Base-by-base conservation (phyloP, 352 stramenopile species). In the Pythium inflatum region DNA sequence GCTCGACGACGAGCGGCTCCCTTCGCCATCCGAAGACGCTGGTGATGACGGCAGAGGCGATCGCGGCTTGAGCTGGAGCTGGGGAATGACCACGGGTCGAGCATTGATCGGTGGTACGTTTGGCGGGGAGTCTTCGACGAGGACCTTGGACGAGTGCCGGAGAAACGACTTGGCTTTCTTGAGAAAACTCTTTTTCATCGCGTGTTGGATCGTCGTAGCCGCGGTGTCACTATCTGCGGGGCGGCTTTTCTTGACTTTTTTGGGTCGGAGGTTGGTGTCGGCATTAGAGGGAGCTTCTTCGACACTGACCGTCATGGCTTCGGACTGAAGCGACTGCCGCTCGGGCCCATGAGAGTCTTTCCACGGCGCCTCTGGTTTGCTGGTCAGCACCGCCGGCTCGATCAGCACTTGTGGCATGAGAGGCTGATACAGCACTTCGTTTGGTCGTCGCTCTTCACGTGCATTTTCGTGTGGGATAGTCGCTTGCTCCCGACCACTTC, bases 181-280 rank as follows among this genome's bases (percentile, higher is more conserved):
- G 24, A 74, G 25, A 18, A 82, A n/a, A 11, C 71, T 78, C 66
- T 79, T 78, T 56, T 83, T 84, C 53, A 88, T 20, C 6, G 75
- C 80, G 24, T 81, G 78, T 27, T 86, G 78, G 20, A 88, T 86
- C 3, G 73, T 88, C 13, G 27, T 43, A 0, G 80, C 80, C 2
- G 80, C 78, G 22, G 62, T 68, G 18, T 49, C 16, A 83, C 48
- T 46, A 30, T 20, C 64, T 38, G 31, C 28, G 53, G 24, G 49
- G n/a, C 11, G 41, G 33, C 24, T 28, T 50, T 66, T 71, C 40
- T 62, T 72, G 25, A 28, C 41, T 34, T 56, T 61, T 27, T 73
- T 64, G 5, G 6, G 13, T 28, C 6, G 27, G 22, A n/a, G n/a
- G n/a, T n/a, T n/a, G 45, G 27, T n/a, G 2, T 48, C 28, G 14